A percentile compares a stretch with the other conserved stretches of the same genome.
Evolutionary conservation across 1,284 basidiomycete species (phyloP).

Genomic region (Sporisorium reilianum): DNA sequence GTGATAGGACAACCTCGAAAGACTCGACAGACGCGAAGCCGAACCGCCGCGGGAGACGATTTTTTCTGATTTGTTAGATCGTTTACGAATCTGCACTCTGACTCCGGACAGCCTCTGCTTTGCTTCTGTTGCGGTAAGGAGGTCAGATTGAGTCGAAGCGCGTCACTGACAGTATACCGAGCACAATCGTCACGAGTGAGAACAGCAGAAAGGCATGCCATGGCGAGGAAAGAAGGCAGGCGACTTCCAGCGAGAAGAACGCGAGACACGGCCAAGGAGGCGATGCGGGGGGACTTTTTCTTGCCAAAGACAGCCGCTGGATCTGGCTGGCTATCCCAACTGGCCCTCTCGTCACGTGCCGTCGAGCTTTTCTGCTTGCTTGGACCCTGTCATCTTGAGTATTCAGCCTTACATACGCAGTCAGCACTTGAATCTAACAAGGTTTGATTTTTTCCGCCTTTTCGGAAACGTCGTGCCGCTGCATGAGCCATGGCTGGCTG

Average conservation of each 20-base stretch:
- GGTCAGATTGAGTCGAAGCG: no score
- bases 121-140: no score
- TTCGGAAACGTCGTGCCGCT: constrained; percentile 10
- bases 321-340: constrained; percentile 18
- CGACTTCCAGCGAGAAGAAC: no score
- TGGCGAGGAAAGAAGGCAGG: no score
- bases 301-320: neutral
- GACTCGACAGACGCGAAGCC: constrained; percentile 5
- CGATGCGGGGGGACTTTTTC: neutral
- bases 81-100: no score
- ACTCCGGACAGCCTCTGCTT: neutral
- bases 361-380: neutral
- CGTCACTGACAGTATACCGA: no score
- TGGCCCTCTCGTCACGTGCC: constrained; percentile 21
- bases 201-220: no score
- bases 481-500: neutral
- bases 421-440: constrained; percentile 3
- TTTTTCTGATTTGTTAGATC: constrained; percentile 3
- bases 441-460: neutral
- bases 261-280: neutral
- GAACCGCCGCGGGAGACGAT: neutral
- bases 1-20: neutral
- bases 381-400: neutral
- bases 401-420: constrained; percentile 21
- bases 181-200: no score